Evolutionary conservation across 495 filamentous ascomycete genomes (phyloP), one percentile per base, ranked within the genome.

Genomic region (Aeminium ludgeri): DNA sequence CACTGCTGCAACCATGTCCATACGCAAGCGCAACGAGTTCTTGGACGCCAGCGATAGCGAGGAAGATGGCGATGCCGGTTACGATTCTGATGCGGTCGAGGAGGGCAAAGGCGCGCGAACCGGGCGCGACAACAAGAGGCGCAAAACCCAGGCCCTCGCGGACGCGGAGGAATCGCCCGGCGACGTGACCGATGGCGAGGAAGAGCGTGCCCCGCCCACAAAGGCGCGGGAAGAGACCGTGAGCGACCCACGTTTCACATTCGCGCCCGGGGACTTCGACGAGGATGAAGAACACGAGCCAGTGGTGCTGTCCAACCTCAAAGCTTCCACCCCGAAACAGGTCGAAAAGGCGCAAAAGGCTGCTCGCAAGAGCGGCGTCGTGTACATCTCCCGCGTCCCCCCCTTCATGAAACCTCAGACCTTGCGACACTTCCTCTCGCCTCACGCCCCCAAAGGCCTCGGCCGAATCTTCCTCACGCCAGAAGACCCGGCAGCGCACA

Each of bases 321-420:
- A 25, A 10, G n/a, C 25, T 19, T 39, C 36, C 43, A 67, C 59
- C 12, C 70, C 70, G 36, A 75, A 70, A 55, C 74, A 72, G 43
- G 65, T 80, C 38, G 62, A 70, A n/a, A 63, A 61, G 13, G 67
- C 68, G 12, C 70, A 71, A 40, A 61, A 61, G 29, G 70, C 70
- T 7, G 64, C 73, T 36, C 68, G 67, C 30, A 72, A 68, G 49
- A 78, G 79, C 0, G 86, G 86, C 29, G 77, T 94, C 3, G 63
- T 95, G 37, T 96, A 95, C 55, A 65, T 96, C 38, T 91, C 84
- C 2, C 80, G 86, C 32, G 69, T 94, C 17, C 89, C 91, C 10
- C 89, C 89, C 6, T 95, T 92, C 59, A 84, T 97, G 70, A 92
- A 89, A 53, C 91, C 91, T 12, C 64, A 66, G 33, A 84, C 86